Conservation (phyloP, 345 rosid species). For the Chamaenerion angustifolium region DNA sequence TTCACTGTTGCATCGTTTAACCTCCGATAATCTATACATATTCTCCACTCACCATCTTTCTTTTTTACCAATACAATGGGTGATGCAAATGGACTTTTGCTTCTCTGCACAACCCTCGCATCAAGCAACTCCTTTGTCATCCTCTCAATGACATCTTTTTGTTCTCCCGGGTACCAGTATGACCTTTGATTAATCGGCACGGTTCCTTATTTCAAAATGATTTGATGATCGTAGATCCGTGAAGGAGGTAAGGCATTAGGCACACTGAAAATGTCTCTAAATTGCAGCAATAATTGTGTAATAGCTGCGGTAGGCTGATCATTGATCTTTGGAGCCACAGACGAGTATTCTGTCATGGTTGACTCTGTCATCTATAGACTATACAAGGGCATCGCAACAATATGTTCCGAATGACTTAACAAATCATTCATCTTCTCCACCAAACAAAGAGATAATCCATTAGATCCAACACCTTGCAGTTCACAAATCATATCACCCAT, state of each 20-base stretch:
- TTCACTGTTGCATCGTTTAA: no score
- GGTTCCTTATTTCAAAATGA: not conserved
- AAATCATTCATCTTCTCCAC: not conserved
- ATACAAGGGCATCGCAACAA: no score
- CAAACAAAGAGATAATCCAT: not conserved
- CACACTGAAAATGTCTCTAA: not conserved
- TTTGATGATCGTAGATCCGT: not conserved
- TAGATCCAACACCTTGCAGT: not conserved
- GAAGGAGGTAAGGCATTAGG: not conserved
- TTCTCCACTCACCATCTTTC: no score
- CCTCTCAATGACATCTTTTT: slow-evolving; percentile 1
- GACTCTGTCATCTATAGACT: no score
- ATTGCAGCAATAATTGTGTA: not conserved
- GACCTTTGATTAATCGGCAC: not conserved
- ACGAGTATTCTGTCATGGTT: not conserved
- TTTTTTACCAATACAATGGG: no score
- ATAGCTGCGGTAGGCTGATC: not conserved
- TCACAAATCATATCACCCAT: not conserved
- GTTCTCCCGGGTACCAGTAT: not conserved
- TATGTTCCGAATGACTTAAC: no score
- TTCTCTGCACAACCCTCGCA: not conserved
- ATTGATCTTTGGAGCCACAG: no score
- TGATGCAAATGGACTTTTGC: no score
- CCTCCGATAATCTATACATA: no score
- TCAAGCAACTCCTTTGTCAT: slow-evolving; percentile 1